Evolutionary conservation across 352 stramenopile genomes (phyloP), one percentile per base, ranked within the genome.

Genomic region (Phytophthora constricta): DNA sequence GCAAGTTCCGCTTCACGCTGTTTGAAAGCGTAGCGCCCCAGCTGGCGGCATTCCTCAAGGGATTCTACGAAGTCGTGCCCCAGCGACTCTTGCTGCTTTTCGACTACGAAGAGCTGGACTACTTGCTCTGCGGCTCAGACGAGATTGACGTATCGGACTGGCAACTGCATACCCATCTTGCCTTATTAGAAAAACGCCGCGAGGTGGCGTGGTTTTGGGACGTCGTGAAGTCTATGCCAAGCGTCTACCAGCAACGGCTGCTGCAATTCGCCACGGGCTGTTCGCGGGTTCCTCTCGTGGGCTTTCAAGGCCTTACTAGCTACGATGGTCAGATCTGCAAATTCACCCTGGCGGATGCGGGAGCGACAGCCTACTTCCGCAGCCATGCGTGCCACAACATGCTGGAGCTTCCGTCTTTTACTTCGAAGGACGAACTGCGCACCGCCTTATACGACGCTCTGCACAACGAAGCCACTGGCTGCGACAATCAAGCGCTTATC

Each of bases 1-100:
- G 85, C n/a, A 96, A 92, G 62, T 88, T 98, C 31, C 95, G 96
- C 60, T 99, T 98, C 74, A 84, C 94, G 61, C 73, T 99, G 47
- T 90, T 99, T 58, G 96, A 97, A 54, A 91, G 92, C 31, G 93
- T 99, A 23, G 88, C 96, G 31, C 37, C 72, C 4, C 93, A 98
- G 72, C 67, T 98, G 14, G 76, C 74, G 37, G 74, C 86, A 11
- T 93, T 99, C 55, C 69, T 99, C 5, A 92, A 90, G 51, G 97
- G 97, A 1, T 97, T 99, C 62, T 99, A 98, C 68, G 96, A 99
- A 62, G 89, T 99, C 17, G 87, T 99, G 31, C 96, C 97, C 13
- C 87, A 96, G 59, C 77, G 89, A 11, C 72, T 98, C n/a, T 74
- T 99, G 22, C 89, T 95, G 22, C 82, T 98, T 19, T 99, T 99